Evolutionary conservation across 2,329 filamentous ascomycete genomes (phyloP), one percentile per base, ranked within the genome.

Genomic region (Pseudocercospora pini-densiflorae): DNA sequence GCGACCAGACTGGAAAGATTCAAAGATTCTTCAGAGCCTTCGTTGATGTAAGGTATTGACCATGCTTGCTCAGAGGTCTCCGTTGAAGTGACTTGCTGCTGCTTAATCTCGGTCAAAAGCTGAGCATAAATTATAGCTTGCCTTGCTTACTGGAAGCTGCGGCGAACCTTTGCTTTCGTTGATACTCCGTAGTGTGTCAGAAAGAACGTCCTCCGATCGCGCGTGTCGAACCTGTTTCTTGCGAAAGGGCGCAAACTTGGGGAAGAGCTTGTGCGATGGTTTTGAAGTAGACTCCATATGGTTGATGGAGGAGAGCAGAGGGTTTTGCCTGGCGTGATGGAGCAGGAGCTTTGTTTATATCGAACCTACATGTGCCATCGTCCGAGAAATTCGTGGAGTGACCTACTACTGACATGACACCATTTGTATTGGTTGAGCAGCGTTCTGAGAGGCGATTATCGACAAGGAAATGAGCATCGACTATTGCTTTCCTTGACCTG

Each of bases 251-350:
- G 61, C 47, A 54, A 66, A 59, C n/a, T 61, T 67, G 14, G 53
- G 40, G 9, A 64, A 51, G n/a, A 67, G 61, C 36, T 47, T 67
- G 16, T 67, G 60, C 31, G 61, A 55, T 55, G 51, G 23, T 31
- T 2, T 33, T n/a, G 51, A 55, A 55, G 23, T 55, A 27, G 23
- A 29, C 51, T 55, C 51, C 51, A 55, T 55, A 10, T 51, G 47
- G 47, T 23, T 24, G 27, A 8, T 19, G 24, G 14, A 55, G 24
- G 5, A 55, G 51, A 55, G 16, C 7, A 55, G 51, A 55, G 24
- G 16, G 16, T 14, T n/a, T 23, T 55, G 24, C 12, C 23, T 31
- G 27, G 51, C 23, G 23, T 27, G 51, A n/a, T 31, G 27, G n/a
- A 55, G 51, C 10, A 55, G 51, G 27, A 16, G 24, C 23, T 31